Evolutionary conservation across 2,329 filamentous ascomycete species (phyloP).

Genomic region (Tolypocladium tropicale): DNA sequence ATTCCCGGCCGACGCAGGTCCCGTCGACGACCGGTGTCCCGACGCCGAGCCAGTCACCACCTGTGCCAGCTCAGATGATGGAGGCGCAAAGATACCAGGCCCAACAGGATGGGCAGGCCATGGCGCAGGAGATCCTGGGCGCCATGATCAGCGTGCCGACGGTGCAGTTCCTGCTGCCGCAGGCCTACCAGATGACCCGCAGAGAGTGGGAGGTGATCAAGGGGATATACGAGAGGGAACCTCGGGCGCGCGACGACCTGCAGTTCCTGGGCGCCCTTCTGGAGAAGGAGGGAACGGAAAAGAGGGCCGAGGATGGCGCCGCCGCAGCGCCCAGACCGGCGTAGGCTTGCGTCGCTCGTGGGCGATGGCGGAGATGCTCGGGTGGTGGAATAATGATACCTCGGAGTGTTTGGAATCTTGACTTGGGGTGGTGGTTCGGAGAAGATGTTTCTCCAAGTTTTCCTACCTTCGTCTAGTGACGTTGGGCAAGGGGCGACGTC

Average conservation of each 20-base stretch:
- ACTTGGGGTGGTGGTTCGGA: background rate
- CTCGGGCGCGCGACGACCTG: constrained; percentile 53
- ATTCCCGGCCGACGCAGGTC: constrained; percentile 4
- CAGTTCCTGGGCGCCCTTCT: constrained; percentile 44
- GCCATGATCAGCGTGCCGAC: constrained; percentile 52
- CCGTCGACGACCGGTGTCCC: constrained; percentile 4
- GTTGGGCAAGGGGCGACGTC: background rate
- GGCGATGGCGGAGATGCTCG: background rate
- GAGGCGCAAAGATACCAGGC: constrained; percentile 28
- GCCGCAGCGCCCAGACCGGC: background rate
- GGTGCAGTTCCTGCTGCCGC: constrained; percentile 58
- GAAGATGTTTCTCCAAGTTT: background rate
- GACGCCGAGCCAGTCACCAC: constrained; percentile 4
- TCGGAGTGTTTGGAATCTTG: background rate
- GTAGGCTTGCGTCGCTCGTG: background rate
- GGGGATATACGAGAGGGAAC: constrained; percentile 55
- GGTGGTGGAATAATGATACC: background rate
- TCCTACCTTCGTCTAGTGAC: background rate
- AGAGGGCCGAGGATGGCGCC: constrained; percentile 5
- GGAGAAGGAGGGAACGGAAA: constrained; percentile 32
- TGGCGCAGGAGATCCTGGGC: constrained; percentile 55
- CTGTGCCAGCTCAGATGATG: constrained; percentile 10
- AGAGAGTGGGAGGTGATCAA: constrained; percentile 66
- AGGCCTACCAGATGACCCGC: constrained; percentile 58
- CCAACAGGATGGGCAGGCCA: constrained; percentile 41